Percentiles rank a stretch among this genome's conserved stretches.
phyloP scores from a whole-genome alignment of 768 basidiomycete species.

The Grammothele lineata region DNA sequence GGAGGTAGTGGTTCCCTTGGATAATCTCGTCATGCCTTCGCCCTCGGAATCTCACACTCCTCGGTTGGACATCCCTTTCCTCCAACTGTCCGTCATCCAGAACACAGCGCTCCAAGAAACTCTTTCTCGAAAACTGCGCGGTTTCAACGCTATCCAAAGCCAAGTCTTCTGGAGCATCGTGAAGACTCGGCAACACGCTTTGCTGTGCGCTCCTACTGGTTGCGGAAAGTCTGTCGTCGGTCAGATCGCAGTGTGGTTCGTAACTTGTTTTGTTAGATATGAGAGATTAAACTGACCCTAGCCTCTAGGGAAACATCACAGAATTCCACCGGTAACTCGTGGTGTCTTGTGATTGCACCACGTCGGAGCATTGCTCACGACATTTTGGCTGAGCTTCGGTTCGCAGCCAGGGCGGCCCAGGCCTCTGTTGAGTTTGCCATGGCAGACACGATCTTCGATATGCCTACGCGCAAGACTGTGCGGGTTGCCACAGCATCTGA shows the following conservation, averaged over 20 bases:
- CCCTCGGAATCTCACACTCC: conserved; percentile 52
- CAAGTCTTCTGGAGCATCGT: conserved; percentile 83
- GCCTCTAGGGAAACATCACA: conserved; percentile 50
- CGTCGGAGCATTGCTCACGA: conserved; percentile 53
- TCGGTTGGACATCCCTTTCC: conserved; percentile 70
- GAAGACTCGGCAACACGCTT: conserved; percentile 59
- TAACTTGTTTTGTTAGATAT: conserved; percentile 2
- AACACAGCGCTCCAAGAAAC: conserved; percentile 41
- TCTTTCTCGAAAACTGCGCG: conserved; percentile 42
- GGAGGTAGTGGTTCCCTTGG: conserved; percentile 57
- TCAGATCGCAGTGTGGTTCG: conserved; percentile 65
- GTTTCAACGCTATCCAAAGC: conserved; percentile 84
- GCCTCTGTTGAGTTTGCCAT: conserved; percentile 37
- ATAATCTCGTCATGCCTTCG: conserved; percentile 72
- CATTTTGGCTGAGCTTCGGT: conserved; percentile 48
- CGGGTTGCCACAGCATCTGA: conserved; percentile 53
- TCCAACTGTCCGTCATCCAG: conserved; percentile 52
- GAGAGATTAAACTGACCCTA: conserved; percentile 6
- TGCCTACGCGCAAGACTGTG: conserved; percentile 41
- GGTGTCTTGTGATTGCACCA: conserved; percentile 63
- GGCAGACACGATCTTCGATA: conserved; percentile 29
- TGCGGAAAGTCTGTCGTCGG: conserved; percentile 79
- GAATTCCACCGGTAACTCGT: conserved; percentile 38
- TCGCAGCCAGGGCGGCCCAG: conserved; percentile 32
- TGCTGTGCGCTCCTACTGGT: conserved; percentile 76